Evolutionary conservation across 2,329 filamentous ascomycete genomes (phyloP), one percentile per base, ranked within the genome.

Genomic region (Triangularia verruculosa): DNA sequence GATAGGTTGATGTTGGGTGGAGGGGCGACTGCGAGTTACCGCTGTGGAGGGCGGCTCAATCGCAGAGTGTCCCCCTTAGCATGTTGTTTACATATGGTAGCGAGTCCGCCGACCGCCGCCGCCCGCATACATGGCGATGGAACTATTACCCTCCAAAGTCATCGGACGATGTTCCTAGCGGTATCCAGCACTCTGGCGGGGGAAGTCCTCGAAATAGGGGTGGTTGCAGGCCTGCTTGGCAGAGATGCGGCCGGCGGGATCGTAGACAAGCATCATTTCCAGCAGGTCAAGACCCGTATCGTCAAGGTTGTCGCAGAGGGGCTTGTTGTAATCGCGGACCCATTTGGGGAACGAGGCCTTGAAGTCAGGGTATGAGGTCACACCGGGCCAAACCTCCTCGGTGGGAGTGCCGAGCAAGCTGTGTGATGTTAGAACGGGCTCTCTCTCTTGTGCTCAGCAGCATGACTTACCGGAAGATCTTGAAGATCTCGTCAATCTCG

Each of bases 401-500:
- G 86, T 87, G 1, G 92, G 92, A 5, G 92, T 96, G 69, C 92
- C 92, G 53, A 96, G 85, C 47, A 94, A 77, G 62, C 87, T 76
- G 62, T 6, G 43, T 28, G 43, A 25, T 39, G 64, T 63, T 61
- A 53, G 57, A n/a, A n/a, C 11, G 9, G 4, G 15, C 17, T 11
- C 56, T 7, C 12, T 17, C 28, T 22, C 2, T 28, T 43, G 39
- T 30, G 32, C 32, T 56, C 22, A 13, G 17, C 20, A 30, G 20
- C 27, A 55, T 12, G 3, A 72, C 82, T 67, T 79, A 91, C 90
- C 87, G 86, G 86, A 96, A 96, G 74, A 95, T 96, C 80, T 94
- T 95, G 83, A 96, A 96, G 74, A 96, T 96, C 78, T 96, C 92
- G 73, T 96, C 92, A 77, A 96, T 96, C 75, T 96, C 92, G 4